Evolutionary conservation across 306 rosid genomes (phyloP).

Genomic region (Arachis stenosperma): DNA sequence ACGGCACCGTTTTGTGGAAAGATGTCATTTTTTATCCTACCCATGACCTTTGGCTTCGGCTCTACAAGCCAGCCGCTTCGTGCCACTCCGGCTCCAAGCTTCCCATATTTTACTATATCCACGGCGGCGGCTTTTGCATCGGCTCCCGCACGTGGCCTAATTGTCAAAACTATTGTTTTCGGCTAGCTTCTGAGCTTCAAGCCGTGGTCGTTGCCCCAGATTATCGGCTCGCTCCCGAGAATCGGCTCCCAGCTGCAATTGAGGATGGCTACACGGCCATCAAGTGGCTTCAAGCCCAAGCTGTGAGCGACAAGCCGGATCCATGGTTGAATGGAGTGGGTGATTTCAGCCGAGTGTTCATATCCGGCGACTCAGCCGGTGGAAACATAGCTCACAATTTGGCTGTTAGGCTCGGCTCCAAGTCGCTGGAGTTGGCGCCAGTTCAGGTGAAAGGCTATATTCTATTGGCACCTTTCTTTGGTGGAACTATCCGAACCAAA

Average conservation of each 20-base stretch:
- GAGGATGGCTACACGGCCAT: slow-evolving; percentile 68
- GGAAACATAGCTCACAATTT: slow-evolving; percentile 74
- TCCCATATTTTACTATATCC: slow-evolving; percentile 73
- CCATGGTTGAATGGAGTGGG: slow-evolving; percentile 67
- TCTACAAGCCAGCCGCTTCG: slow-evolving; percentile 62
- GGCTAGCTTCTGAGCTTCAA: slow-evolving; percentile 56
- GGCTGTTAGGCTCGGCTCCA: slow-evolving; percentile 57
- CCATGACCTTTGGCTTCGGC: slow-evolving; percentile 66
- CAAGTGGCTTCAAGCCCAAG: slow-evolving; percentile 72
- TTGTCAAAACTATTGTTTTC: slow-evolving; percentile 79
- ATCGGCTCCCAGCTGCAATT: slow-evolving; percentile 71
- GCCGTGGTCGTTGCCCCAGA: slow-evolving; percentile 67
- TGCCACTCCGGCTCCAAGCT: slow-evolving; percentile 48
- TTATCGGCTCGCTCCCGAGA: slow-evolving; percentile 85
- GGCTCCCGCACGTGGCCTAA: slow-evolving; percentile 93
- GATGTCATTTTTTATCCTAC: slow-evolving; percentile 63
- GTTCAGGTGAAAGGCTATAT: slow-evolving; percentile 70
- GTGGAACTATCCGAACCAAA: slow-evolving; percentile 57
- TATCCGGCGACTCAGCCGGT: slow-evolving; percentile 90
- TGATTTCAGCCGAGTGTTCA: slow-evolving; percentile 64
- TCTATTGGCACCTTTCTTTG: slow-evolving; percentile 77
- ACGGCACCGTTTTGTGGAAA: slow-evolving; percentile 72
- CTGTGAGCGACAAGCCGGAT: slow-evolving; percentile 50
- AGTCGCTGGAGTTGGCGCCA: slow-evolving; percentile 56
- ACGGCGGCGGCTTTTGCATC: slow-evolving; percentile 95